A percentile compares a stretch with the other conserved stretches of the same genome.
These are phyloP conservation scores for Cryptococcus sp. DNA, from an alignment of 1,284 basidiomycete species.

Conservation along the genomic window DNA sequence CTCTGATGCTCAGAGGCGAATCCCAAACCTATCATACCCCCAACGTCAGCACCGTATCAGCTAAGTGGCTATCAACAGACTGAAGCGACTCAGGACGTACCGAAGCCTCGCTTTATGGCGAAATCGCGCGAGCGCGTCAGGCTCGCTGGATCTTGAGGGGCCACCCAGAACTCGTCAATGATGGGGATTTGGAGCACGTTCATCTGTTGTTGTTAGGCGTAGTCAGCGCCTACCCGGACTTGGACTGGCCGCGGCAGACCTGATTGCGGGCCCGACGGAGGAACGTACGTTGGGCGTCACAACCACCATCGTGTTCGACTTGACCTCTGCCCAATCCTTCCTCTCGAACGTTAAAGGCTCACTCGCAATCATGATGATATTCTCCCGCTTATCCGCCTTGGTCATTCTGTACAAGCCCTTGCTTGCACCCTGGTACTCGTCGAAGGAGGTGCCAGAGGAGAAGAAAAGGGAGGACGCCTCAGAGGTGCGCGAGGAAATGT, in stretches of 20 bases:
- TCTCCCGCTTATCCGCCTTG: conserved; percentile 82
- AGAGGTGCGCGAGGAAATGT: conserved; percentile 84
- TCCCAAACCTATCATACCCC: conserved; percentile 4
- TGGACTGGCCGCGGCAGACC: neutral
- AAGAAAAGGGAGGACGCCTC: conserved; percentile 96
- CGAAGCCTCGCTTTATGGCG: conserved; percentile 46
- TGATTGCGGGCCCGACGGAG: neutral
- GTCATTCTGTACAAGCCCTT: conserved; percentile 92
- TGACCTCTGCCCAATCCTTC: conserved; percentile 75
- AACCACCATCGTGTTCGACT: conserved; percentile 87
- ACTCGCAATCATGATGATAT: conserved; percentile 89
- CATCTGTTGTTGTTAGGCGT: conserved; percentile 51
- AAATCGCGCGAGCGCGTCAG: conserved; percentile 45
- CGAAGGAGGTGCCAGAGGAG: conserved; percentile 89
- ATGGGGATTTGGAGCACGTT: conserved; percentile 93
- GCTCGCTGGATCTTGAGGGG: conserved; percentile 52
- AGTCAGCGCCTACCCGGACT: neutral
- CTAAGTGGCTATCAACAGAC: neutral
- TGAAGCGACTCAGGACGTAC: conserved; percentile 24
- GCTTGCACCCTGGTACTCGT: conserved; percentile 65
- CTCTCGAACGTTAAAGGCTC: conserved; percentile 88
- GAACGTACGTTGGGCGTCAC: conserved; percentile 75
- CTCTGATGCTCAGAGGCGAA: conserved; percentile 12
- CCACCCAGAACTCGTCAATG: conserved; percentile 76
- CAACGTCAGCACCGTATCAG: neutral